These are phyloP conservation scores for Stentor roeselii DNA, from an alignment of 73 alveolate species.

Conservation along the genomic window DNA sequence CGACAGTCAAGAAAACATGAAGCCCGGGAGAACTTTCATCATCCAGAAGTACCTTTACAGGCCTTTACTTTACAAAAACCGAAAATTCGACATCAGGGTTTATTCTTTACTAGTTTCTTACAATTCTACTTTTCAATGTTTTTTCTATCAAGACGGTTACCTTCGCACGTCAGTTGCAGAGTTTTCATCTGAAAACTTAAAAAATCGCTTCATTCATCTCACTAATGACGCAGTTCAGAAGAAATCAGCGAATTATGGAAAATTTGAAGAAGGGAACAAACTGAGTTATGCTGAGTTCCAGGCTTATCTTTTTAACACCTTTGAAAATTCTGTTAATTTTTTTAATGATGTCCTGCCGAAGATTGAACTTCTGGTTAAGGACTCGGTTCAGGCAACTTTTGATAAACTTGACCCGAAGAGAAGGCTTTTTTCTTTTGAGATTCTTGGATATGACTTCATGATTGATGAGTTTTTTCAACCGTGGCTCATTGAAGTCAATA, in stretches of 20 bases:
- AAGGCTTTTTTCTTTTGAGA: slow-evolving; percentile 35
- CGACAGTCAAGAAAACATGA: no score
- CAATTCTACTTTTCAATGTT: slow-evolving; percentile 49
- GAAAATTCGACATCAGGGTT: slow-evolving; percentile 54
- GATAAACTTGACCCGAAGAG: slow-evolving; percentile 38
- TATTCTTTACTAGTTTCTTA: slow-evolving; percentile 40
- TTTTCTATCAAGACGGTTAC: slow-evolving; percentile 64
- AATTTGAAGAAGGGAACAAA: slow-evolving; percentile 56
- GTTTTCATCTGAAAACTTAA: slow-evolving; percentile 33
- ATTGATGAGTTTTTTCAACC: slow-evolving; percentile 57
- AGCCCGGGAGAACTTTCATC: no score
- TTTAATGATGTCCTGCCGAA: slow-evolving; percentile 39
- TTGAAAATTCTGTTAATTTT: slow-evolving; percentile 32
- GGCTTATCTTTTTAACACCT: slow-evolving; percentile 32
- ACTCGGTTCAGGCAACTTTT: slow-evolving; percentile 41
- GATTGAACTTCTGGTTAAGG: slow-evolving; percentile 22
- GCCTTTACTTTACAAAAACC: slow-evolving; percentile 45
- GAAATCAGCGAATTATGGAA: slow-evolving; percentile 56
- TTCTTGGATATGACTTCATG: no score
- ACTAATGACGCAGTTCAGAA: slow-evolving; percentile 70
- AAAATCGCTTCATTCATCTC: slow-evolving; percentile 50
- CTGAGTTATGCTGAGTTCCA: slow-evolving; percentile 40
- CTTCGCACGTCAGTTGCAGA: slow-evolving; percentile 51
- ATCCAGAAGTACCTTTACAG: slow-evolving; percentile 45
- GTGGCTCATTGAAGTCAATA: slow-evolving; percentile 62